phyloP scores from a whole-genome alignment of 495 filamentous ascomycete species.

The Lasiosphaeria ovina region DNA sequence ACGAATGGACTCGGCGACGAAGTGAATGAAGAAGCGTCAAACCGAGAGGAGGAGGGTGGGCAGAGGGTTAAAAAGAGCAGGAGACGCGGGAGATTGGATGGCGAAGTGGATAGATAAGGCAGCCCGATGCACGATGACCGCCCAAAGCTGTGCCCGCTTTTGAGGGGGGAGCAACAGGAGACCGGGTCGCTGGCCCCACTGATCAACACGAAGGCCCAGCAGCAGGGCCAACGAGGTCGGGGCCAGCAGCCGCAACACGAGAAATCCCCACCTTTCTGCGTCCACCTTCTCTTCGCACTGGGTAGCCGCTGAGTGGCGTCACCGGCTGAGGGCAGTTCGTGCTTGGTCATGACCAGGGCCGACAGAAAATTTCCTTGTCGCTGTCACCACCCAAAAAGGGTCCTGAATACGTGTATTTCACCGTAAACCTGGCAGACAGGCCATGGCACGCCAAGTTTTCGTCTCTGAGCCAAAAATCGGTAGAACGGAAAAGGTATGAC shows the following conservation, averaged over 20 bases:
- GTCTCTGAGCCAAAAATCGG: no score
- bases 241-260: neutral
- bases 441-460: no score
- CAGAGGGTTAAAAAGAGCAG: neutral
- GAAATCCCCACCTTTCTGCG: neutral
- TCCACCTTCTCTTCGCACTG: neutral
- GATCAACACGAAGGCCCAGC: slow-evolving; percentile 1
- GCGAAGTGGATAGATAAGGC: slow-evolving; percentile 2
- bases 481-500: no score
- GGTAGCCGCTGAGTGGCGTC: slow-evolving; percentile 5
- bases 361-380: no score
- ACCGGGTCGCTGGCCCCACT: slow-evolving; percentile 1
- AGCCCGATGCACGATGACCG: neutral
- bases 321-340: neutral
- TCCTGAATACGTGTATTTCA: no score
- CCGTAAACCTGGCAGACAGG: no score
- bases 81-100: slow-evolving; percentile 3
- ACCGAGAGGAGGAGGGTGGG: neutral
- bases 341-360: neutral
- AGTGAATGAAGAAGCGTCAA: neutral
- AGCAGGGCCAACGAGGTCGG: neutral
- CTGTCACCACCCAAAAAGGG: no score
- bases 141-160: no score
- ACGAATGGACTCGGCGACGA: slow-evolving; percentile 7
- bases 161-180: no score